phyloP scores from a whole-genome alignment of 352 stramenopile species.

The Pythium phragmiticola region DNA sequence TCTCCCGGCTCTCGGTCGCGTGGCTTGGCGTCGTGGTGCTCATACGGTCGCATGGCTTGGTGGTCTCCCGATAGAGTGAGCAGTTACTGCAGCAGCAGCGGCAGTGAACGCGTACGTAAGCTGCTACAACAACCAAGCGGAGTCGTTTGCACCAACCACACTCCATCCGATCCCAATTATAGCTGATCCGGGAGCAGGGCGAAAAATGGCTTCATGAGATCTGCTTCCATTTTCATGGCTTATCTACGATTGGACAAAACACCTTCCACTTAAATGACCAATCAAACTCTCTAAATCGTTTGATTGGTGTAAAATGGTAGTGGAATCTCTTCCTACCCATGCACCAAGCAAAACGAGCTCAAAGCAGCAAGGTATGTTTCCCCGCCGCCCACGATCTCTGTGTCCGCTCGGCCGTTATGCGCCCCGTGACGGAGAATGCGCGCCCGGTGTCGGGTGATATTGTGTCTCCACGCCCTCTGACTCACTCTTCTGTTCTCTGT shows the following conservation, averaged over 20 bases:
- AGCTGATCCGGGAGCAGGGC: no score
- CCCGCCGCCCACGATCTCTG: not conserved
- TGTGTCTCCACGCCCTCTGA: no score
- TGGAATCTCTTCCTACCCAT: slow-evolving; percentile 31
- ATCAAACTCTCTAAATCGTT: not conserved
- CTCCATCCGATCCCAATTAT: no score
- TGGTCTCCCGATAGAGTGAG: not conserved
- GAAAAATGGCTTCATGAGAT: not conserved
- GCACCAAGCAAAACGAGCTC: slow-evolving; percentile 7
- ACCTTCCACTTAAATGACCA: slow-evolving; percentile 13
- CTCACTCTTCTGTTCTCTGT: not conserved
- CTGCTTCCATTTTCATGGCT: not conserved
- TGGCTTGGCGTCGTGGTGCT: slow-evolving; percentile 7
- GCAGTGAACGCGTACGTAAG: no score
- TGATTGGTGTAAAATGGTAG: slow-evolving; percentile 21
- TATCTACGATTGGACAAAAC: slow-evolving; percentile 14
- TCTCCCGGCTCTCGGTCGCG: not conserved
- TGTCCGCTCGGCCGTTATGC: not conserved
- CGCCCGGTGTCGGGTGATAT: not conserved
- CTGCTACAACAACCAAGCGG: no score
- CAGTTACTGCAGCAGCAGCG: not conserved
- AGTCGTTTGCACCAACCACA: no score
- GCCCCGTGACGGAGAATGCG: not conserved
- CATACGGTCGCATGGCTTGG: slow-evolving; percentile 2
- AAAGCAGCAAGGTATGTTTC: slow-evolving; percentile 11